Evolutionary conservation across 2,329 filamentous ascomycete genomes (phyloP).

Genomic region (Alternaria solani): DNA sequence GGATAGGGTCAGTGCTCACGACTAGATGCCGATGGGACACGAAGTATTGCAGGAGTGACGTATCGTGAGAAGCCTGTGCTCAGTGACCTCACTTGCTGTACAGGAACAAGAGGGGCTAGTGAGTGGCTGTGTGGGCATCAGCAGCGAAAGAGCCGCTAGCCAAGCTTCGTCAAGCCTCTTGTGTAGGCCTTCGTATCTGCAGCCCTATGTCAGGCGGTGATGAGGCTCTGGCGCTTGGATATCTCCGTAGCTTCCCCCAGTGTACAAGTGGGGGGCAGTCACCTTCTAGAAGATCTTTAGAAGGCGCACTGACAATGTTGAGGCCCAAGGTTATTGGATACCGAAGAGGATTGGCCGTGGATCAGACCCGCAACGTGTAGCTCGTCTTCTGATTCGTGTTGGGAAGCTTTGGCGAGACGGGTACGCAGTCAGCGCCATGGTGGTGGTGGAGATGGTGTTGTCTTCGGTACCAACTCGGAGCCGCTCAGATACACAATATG

Average conservation of each 20-base stretch:
- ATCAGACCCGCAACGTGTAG: slow-evolving; percentile 1
- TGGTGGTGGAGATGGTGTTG: not conserved
- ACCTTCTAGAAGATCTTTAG: slow-evolving; percentile 4
- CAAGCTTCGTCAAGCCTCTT: not conserved
- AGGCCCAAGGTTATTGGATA: not conserved
- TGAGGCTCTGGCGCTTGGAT: not conserved
- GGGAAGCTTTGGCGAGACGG: slow-evolving; percentile 3
- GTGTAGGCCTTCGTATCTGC: not conserved
- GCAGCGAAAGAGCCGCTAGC: not conserved
- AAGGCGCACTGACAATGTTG: not conserved
- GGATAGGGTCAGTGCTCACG: not conserved
- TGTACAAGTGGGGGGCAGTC: not conserved
- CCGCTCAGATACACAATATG: not conserved
- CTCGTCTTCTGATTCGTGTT: not conserved
- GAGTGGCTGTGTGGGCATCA: not conserved
- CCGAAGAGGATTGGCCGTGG: not conserved
- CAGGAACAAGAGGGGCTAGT: not conserved
- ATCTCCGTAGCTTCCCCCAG: not conserved
- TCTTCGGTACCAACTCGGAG: slow-evolving; percentile 2
- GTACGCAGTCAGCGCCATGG: not conserved
- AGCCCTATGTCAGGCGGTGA: not conserved
- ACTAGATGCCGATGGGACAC: not conserved
- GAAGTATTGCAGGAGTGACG: not conserved
- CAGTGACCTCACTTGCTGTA: not conserved
- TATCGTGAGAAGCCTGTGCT: not conserved